A percentile compares a stretch with the other conserved stretches of the same genome.
These are phyloP conservation scores for Phytophthora podocarpi DNA, from an alignment of 352 stramenopile species.

Conservation along the genomic window DNA sequence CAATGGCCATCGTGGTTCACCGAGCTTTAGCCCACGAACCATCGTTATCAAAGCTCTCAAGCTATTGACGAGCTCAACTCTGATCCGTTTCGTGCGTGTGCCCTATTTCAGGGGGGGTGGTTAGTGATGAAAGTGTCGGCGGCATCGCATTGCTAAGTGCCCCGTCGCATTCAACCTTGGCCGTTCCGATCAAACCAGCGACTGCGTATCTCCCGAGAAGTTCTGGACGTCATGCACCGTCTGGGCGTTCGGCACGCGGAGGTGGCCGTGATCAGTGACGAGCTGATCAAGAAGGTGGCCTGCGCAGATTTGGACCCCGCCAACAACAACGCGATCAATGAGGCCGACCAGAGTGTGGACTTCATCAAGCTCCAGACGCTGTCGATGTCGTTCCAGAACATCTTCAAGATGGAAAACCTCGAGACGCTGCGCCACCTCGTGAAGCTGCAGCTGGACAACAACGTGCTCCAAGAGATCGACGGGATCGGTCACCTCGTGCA, in stretches of 20 bases:
- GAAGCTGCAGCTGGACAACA: slow-evolving; percentile 95
- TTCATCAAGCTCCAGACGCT: slow-evolving; percentile 81
- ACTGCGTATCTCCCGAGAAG: too few relatives aligned
- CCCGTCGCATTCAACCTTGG: slow-evolving; percentile 28
- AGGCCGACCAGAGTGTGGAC: slow-evolving; percentile 64
- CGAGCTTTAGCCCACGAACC: too few relatives aligned
- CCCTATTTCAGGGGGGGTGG: slow-evolving; percentile 22
- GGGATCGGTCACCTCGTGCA: slow-evolving; percentile 86
- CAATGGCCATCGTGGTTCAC: slow-evolving; percentile 20
- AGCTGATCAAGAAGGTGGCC: slow-evolving; percentile 74
- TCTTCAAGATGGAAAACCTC: slow-evolving; percentile 95
- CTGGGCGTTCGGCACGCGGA: slow-evolving; percentile 76
- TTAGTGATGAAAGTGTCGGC: slow-evolving; percentile 8
- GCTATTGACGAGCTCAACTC: slow-evolving; percentile 16
- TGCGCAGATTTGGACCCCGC: slow-evolving; percentile 59
- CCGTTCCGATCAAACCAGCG: slow-evolving; percentile 12
- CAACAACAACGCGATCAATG: slow-evolving; percentile 79
- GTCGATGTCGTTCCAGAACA: slow-evolving; percentile 92
- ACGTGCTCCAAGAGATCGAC: slow-evolving; percentile 92
- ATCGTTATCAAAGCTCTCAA: background rate
- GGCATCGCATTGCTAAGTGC: slow-evolving; percentile 21
- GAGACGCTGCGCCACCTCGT: slow-evolving; percentile 88
- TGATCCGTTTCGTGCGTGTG: slow-evolving; percentile 27
- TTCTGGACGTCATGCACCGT: slow-evolving; percentile 55
- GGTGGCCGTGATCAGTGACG: slow-evolving; percentile 81